Evolutionary conservation across 306 rosid species (phyloP).

Genomic region (Spatholobus suberectus): DNA sequence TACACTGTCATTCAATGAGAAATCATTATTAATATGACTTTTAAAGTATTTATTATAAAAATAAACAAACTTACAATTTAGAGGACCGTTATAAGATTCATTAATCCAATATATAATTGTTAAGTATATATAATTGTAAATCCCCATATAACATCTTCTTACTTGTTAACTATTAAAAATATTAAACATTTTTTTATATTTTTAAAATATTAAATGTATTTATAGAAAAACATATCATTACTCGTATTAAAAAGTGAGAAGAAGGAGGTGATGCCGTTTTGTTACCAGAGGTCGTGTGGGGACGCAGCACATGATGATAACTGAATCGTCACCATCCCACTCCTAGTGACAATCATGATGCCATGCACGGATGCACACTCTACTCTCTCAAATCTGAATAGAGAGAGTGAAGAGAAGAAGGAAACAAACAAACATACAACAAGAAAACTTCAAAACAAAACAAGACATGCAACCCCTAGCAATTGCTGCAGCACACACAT

Average conservation of each 20-base stretch:
- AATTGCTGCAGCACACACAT: background rate
- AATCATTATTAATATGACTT: too few species aligned
- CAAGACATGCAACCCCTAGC: background rate
- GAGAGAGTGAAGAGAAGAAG: background rate
- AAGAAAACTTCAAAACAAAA: constrained; percentile 27
- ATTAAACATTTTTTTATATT: too few species aligned
- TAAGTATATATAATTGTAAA: too few species aligned
- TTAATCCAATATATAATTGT: too few species aligned
- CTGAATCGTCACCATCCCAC: constrained; percentile 41
- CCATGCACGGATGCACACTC: constrained; percentile 18
- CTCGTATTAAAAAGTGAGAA: background rate
- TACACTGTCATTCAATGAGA: too few species aligned
- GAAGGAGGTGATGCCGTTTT: background rate
- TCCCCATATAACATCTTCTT: too few species aligned
- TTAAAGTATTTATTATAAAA: too few species aligned
- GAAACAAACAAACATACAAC: background rate
- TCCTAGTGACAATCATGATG: constrained; percentile 12
- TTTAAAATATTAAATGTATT: too few species aligned
- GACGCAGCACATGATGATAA: constrained; percentile 49
- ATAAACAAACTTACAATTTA: too few species aligned
- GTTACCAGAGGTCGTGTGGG: constrained; percentile 14
- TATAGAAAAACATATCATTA: too few species aligned
- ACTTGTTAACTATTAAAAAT: too few species aligned
- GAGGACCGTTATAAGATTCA: too few species aligned
- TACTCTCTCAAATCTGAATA: background rate